Percentiles rank a stretch among this genome's conserved stretches.
phyloP scores from a whole-genome alignment of 805 yeast genomes.

The Clavispora asparagi region DNA sequence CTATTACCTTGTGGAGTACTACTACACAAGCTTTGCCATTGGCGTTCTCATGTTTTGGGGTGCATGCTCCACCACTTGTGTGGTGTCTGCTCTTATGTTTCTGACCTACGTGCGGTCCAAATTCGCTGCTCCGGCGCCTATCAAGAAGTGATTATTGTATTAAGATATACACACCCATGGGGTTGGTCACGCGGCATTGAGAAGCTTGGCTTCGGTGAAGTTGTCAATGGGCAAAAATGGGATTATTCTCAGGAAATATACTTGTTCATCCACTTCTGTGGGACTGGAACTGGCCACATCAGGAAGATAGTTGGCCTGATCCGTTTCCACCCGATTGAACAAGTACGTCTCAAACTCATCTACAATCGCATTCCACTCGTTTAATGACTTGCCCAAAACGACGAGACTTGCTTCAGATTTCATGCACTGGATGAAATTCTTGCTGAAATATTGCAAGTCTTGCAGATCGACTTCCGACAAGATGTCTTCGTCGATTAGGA shows the following conservation, averaged over 20 bases:
- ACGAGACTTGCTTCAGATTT: slow-evolving; percentile 2
- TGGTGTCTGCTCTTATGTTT: slow-evolving; percentile 19
- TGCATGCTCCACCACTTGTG: slow-evolving; percentile 25
- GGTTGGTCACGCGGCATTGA: slow-evolving; percentile 8
- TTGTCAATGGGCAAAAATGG: slow-evolving; percentile 37
- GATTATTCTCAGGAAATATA: slow-evolving; percentile 31
- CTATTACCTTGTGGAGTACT: slow-evolving; percentile 34
- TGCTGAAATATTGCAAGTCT: slow-evolving; percentile 4
- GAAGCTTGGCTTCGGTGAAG: slow-evolving; percentile 14
- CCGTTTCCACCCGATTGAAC: slow-evolving; percentile 19
- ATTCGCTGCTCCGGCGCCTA: not conserved
- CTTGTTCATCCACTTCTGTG: slow-evolving; percentile 22
- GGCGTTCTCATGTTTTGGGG: slow-evolving; percentile 38
- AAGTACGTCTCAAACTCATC: slow-evolving; percentile 43
- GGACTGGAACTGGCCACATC: not conserved
- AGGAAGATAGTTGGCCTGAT: slow-evolving; percentile 10
- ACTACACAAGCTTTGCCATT: slow-evolving; percentile 23
- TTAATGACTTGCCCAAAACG: slow-evolving; percentile 42
- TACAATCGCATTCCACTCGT: slow-evolving; percentile 46
- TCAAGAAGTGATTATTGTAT: not conserved
- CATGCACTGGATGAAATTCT: not conserved
- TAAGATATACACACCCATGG: not conserved
- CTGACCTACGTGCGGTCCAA: slow-evolving; percentile 10
- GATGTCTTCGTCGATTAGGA: slow-evolving; percentile 9
- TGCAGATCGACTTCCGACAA: slow-evolving; percentile 4